Evolutionary conservation across 768 basidiomycete species (phyloP).

Genomic region (Termitomyces sp.): DNA sequence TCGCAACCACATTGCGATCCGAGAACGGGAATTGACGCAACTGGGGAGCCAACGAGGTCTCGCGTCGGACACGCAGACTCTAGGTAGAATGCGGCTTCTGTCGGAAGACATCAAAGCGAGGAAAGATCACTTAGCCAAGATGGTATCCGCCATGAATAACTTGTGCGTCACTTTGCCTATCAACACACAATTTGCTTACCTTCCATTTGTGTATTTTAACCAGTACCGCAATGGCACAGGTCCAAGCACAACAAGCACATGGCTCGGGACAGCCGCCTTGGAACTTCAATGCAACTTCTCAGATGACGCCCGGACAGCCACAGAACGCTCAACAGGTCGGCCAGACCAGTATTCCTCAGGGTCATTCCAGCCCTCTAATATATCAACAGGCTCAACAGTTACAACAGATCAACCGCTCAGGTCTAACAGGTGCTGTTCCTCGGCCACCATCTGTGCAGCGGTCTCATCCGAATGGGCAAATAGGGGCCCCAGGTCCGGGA

Average conservation of each 20-base stretch:
- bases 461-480: slow-evolving; percentile 22
- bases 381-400: slow-evolving; percentile 22
- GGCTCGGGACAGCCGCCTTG: slow-evolving; percentile 13
- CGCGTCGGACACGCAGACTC: slow-evolving; percentile 15
- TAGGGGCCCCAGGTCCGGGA: slow-evolving; percentile 3
- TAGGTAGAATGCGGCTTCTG: slow-evolving; percentile 17
- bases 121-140: slow-evolving; percentile 35
- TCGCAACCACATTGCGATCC: slow-evolving; percentile 3
- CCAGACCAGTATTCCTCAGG: slow-evolving; percentile 6
- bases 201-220: not conserved
- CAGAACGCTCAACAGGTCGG: slow-evolving; percentile 10
- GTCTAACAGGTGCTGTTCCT: slow-evolving; percentile 25
- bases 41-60: slow-evolving; percentile 5
- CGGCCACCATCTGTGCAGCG: slow-evolving; percentile 31
- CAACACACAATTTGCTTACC: not conserved
- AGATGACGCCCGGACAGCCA: slow-evolving; percentile 2
- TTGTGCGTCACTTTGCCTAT: slow-evolving; percentile 24
- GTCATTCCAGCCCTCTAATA: slow-evolving; percentile 26
- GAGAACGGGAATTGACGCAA: slow-evolving; percentile 9
- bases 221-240: slow-evolving; percentile 13
- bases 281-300: slow-evolving; percentile 9
- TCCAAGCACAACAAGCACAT: slow-evolving; percentile 16
- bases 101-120: slow-evolving; percentile 24
- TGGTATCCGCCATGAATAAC: slow-evolving; percentile 28
- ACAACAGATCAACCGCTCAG: slow-evolving; percentile 20